Evolutionary conservation across 257 asterid genomes (phyloP).

Genomic region (Rehmannia glutinosa): DNA sequence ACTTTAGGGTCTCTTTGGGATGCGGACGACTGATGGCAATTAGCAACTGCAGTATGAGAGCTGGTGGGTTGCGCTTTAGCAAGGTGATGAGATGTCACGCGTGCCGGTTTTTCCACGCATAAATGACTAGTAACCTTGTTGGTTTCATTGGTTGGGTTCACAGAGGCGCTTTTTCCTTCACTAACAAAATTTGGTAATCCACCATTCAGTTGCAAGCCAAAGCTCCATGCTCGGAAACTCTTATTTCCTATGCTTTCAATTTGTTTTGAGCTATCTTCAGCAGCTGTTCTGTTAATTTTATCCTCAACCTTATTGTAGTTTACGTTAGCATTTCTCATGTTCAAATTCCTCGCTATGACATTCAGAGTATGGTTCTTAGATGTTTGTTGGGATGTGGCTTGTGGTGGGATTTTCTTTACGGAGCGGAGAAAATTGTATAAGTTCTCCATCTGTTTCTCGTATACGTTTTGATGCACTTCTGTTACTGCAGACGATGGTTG

Average conservation of each 20-base stretch:
- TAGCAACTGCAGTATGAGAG: no score
- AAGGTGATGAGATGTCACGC: constrained; percentile 15
- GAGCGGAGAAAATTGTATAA: background rate
- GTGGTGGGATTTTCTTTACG: constrained; percentile 23
- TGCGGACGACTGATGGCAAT: no score
- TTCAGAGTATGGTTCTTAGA: constrained; percentile 45
- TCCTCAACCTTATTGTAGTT: no score
- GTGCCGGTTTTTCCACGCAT: constrained; percentile 19
- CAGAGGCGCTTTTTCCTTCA: constrained; percentile 24
- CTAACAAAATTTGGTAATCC: constrained; percentile 16
- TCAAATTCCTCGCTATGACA: no score
- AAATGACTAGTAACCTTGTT: constrained; percentile 19
- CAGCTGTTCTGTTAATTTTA: no score
- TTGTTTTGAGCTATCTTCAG: no score
- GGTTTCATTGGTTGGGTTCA: constrained; percentile 17
- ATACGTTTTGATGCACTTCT: constrained; percentile 20
- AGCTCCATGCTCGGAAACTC: constrained; percentile 28
- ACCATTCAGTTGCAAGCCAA: constrained; percentile 19
- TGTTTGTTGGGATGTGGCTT: constrained; percentile 20
- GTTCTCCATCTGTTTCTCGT: constrained; percentile 22
- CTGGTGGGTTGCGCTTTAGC: no score
- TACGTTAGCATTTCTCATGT: no score
- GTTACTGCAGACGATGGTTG: constrained; percentile 22
- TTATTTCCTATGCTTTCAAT: no score
- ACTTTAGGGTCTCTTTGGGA: no score